These are phyloP conservation scores for Triticum urartu DNA, from an alignment of 176 grass and related monocot genomes.

Conservation along the genomic window DNA sequence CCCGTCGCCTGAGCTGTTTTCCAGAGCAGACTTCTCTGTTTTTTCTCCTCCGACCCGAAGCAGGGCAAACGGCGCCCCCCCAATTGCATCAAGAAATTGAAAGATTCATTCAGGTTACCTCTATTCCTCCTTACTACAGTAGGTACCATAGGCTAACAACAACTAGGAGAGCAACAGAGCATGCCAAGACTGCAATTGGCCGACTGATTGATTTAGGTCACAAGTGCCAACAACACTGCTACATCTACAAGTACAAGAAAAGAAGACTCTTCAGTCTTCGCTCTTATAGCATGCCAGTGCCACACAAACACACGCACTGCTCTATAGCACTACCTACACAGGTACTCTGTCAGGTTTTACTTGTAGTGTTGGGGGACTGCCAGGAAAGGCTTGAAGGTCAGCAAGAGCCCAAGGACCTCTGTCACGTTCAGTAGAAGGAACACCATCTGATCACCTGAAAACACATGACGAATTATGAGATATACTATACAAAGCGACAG, in stretches of 20 bases:
- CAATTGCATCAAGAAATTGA: not conserved
- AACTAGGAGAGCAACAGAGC: not conserved
- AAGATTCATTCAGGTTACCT: not conserved
- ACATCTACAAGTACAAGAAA: not conserved
- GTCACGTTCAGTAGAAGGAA: constrained; percentile 64
- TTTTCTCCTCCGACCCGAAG: not conserved
- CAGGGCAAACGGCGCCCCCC: not conserved
- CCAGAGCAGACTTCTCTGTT: no score
- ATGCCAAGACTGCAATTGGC: not conserved
- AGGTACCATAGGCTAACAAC: not conserved
- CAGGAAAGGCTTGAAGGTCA: constrained; percentile 81
- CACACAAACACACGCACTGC: not conserved
- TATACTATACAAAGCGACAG: no score
- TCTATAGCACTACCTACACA: not conserved
- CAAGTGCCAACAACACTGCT: not conserved
- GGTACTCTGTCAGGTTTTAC: not conserved
- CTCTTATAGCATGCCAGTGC: not conserved
- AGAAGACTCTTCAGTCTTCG: not conserved
- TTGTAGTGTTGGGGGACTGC: constrained; percentile 8
- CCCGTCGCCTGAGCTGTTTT: not conserved
- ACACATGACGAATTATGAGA: not conserved
- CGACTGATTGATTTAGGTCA: not conserved
- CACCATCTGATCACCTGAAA: constrained; percentile 73
- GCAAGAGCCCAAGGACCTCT: constrained; percentile 45
- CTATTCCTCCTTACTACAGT: not conserved